phyloP scores from a whole-genome alignment of 257 asterid species.

The Eucommia ulmoides region DNA sequence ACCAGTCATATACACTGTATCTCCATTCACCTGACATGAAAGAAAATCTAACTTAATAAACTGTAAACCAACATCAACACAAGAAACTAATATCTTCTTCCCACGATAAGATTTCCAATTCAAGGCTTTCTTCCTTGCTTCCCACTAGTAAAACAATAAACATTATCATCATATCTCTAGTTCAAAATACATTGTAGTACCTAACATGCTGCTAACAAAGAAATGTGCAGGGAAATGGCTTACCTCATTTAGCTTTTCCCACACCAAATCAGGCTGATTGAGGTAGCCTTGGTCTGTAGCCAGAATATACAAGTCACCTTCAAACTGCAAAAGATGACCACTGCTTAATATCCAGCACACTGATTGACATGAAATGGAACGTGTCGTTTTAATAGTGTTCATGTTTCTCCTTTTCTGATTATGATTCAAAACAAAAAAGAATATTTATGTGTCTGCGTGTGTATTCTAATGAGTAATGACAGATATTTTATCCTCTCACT shows the following conservation, averaged over 20 bases:
- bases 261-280: neutral
- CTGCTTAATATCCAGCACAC: slow-evolving; percentile 13
- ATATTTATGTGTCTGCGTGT: slow-evolving; percentile 64
- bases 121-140: neutral
- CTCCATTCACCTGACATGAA: slow-evolving; percentile 67
- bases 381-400: neutral
- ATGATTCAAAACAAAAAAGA: slow-evolving; percentile 74
- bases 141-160: too few species aligned
- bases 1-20: slow-evolving; percentile 71
- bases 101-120: neutral
- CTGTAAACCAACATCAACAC: neutral
- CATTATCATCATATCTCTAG: too few species aligned
- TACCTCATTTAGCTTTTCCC: neutral
- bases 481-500: too few species aligned
- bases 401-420: slow-evolving; percentile 51
- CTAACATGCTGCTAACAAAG: too few species aligned
- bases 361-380: neutral
- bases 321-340: slow-evolving; percentile 42
- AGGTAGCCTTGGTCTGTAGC: slow-evolving; percentile 39
- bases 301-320: slow-evolving; percentile 80
- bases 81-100: neutral
- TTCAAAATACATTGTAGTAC: too few species aligned
- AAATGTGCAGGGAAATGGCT: neutral
- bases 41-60: neutral
- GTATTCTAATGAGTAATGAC: too few species aligned